Percentiles rank a stretch among this genome's conserved stretches.
Evolutionary conservation across 441 rosid species (phyloP).

Genomic region (Gossypium aridum): DNA sequence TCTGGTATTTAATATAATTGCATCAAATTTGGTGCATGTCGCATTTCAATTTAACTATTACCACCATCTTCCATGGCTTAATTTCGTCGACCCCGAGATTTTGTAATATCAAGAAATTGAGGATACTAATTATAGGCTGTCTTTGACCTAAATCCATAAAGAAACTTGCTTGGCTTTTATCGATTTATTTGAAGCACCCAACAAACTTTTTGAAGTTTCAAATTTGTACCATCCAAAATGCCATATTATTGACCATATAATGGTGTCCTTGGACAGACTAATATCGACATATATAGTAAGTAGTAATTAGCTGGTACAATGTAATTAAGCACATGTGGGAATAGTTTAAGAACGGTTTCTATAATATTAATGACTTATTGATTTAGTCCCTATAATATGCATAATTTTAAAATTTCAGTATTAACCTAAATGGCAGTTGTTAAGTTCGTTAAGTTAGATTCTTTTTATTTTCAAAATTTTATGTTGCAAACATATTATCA

Average conservation of each 20-base stretch:
- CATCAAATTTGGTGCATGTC: not conserved
- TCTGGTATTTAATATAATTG: not conserved
- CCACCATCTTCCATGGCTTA: not conserved
- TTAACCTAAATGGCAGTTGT: no score
- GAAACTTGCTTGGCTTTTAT: not conserved
- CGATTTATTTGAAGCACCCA: not conserved
- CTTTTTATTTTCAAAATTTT: no score
- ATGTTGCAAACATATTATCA: no score
- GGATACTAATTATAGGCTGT: not conserved
- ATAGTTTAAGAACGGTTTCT: no score
- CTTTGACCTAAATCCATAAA: not conserved
- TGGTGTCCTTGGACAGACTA: no score
- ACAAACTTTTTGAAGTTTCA: not conserved
- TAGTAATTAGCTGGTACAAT: no score
- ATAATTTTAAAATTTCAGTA: no score
- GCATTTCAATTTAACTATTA: not conserved
- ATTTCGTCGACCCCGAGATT: not conserved
- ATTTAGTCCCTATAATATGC: no score
- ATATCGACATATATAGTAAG: no score
- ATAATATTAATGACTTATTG: no score
- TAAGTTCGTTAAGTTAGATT: no score
- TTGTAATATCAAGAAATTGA: not conserved
- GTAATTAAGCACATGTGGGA: no score
- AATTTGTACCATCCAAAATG: not conserved
- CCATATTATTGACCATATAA: not conserved